These are phyloP conservation scores for Microcyclosporella mali DNA, from an alignment of 2,329 filamentous ascomycete species.

Conservation along the genomic window DNA sequence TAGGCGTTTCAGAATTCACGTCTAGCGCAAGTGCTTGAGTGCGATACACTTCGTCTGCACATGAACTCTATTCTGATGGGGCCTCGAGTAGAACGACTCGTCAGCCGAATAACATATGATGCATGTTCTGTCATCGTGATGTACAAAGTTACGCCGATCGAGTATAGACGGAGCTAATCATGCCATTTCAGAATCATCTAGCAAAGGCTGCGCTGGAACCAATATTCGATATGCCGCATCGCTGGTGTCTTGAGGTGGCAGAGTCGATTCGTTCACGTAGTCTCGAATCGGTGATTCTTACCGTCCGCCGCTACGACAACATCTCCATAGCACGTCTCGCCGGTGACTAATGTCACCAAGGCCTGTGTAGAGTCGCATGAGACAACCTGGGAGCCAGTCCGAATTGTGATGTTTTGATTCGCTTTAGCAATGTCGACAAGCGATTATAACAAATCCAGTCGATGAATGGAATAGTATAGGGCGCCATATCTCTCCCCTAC, in stretches of 20 bases:
- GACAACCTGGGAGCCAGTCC: conserved; percentile 19
- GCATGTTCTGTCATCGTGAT: no score
- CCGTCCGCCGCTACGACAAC: conserved; percentile 29
- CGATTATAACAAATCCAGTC: conserved; percentile 26
- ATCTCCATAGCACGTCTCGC: conserved; percentile 20
- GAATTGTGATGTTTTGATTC: conserved; percentile 15
- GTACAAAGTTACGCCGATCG: no score
- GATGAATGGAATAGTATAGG: conserved; percentile 30
- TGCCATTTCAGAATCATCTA: conserved; percentile 25
- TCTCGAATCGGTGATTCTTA: conserved; percentile 25
- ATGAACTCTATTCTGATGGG: no score
- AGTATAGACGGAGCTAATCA: no score
- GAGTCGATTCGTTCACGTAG: conserved; percentile 20
- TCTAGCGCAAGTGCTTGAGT: no score
- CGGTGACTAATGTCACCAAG: conserved; percentile 16
- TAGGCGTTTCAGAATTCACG: no score
- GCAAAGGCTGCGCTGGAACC: conserved; percentile 20
- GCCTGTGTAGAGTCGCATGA: conserved; percentile 25
- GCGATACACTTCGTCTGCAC: no score
- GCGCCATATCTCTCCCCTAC: conserved; percentile 24
- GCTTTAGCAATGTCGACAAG: conserved; percentile 13
- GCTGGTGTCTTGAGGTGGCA: conserved; percentile 26
- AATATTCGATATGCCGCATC: conserved; percentile 30
- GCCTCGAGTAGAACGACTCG: no score
- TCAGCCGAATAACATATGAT: no score